Evolutionary conservation across 2,329 filamentous ascomycete genomes (phyloP).

Genomic region (Hymenoscyphus scutula): DNA sequence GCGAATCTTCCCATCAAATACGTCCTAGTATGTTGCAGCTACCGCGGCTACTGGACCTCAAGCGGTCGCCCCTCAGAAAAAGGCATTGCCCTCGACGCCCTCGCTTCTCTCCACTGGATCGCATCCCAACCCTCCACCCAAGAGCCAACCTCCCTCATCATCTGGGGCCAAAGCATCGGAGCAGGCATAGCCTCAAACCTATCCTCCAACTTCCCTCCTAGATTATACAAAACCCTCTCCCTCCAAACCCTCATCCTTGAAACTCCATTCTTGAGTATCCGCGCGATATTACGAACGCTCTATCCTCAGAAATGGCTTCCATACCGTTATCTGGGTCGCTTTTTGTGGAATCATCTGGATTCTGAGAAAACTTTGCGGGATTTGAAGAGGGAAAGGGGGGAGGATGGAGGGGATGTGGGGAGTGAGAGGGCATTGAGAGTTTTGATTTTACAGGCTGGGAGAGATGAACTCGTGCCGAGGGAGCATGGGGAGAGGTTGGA

Average conservation of each 20-base stretch:
- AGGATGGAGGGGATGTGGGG: neutral
- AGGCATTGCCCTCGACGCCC: slow-evolving; percentile 67
- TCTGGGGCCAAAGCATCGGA: slow-evolving; percentile 80
- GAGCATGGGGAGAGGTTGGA: slow-evolving; percentile 48
- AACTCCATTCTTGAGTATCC: slow-evolving; percentile 71
- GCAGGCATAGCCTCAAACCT: slow-evolving; percentile 65
- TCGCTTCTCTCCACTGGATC: slow-evolving; percentile 64
- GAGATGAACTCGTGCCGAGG: slow-evolving; percentile 57
- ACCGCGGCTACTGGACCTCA: slow-evolving; percentile 66
- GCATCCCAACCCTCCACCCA: slow-evolving; percentile 6
- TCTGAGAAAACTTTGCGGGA: slow-evolving; percentile 50
- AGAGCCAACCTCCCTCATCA: slow-evolving; percentile 44
- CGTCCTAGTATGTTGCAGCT: slow-evolving; percentile 55
- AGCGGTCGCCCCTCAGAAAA: slow-evolving; percentile 66
- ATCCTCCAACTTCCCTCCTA: neutral
- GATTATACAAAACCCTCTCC: neutral
- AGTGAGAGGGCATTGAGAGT: slow-evolving; percentile 14
- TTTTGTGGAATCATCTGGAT: slow-evolving; percentile 64
- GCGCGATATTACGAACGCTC: slow-evolving; percentile 66
- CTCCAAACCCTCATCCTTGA: slow-evolving; percentile 62
- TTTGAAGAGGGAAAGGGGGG: slow-evolving; percentile 38
- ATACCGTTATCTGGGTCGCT: slow-evolving; percentile 72
- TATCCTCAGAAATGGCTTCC: slow-evolving; percentile 81
- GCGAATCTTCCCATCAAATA: slow-evolving; percentile 35
- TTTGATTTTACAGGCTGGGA: slow-evolving; percentile 55